Evolutionary conservation across 768 basidiomycete genomes (phyloP).

Genomic region (Agaricus subrufescens): DNA sequence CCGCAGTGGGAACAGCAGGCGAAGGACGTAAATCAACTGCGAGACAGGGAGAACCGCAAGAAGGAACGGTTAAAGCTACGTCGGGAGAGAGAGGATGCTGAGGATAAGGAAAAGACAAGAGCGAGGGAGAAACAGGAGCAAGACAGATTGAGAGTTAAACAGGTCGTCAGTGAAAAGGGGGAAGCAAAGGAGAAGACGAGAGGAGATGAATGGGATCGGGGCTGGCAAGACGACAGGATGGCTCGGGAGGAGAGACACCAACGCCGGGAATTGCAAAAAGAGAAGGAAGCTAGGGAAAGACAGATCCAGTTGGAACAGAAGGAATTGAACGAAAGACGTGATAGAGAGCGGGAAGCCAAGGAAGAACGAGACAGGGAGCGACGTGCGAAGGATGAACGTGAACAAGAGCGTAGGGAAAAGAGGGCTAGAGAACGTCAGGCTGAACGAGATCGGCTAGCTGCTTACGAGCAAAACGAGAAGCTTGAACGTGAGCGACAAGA

Average conservation of each 20-base stretch:
- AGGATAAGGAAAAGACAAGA: slow-evolving; percentile 5
- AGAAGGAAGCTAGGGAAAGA: slow-evolving; percentile 9
- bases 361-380: slow-evolving; percentile 14
- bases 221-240: slow-evolving; percentile 14
- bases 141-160: slow-evolving; percentile 16
- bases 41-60: neutral
- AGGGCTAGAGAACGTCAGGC: slow-evolving; percentile 13
- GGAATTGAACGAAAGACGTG: slow-evolving; percentile 12
- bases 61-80: slow-evolving; percentile 1
- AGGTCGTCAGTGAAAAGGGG: slow-evolving; percentile 17
- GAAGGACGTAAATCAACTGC: slow-evolving; percentile 5
- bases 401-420: slow-evolving; percentile 13
- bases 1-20: slow-evolving; percentile 4
- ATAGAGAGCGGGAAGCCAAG: slow-evolving; percentile 11
- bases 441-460: slow-evolving; percentile 15
- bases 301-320: slow-evolving; percentile 2
- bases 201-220: slow-evolving; percentile 11
- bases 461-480: slow-evolving; percentile 11
- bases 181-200: slow-evolving; percentile 22
- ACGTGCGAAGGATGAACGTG: slow-evolving; percentile 12
- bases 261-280: slow-evolving; percentile 4
- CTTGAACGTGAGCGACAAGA: slow-evolving; percentile 13
- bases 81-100: slow-evolving; percentile 5
- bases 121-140: slow-evolving; percentile 8
- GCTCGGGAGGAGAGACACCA: slow-evolving; percentile 7